Evolutionary conservation across 345 rosid species (phyloP).

Genomic region (Gossypium australe): DNA sequence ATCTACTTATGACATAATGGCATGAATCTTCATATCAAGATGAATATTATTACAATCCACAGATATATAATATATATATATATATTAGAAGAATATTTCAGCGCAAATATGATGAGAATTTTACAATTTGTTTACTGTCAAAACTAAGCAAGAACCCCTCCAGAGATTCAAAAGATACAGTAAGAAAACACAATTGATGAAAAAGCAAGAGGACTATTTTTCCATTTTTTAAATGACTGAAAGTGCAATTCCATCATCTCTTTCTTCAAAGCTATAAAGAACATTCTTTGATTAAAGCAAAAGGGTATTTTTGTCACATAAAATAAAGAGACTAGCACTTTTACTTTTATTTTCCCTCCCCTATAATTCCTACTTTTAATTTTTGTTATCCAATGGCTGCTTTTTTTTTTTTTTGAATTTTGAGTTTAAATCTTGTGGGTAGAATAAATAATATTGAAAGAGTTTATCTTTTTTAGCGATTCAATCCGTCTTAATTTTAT

Average conservation of each 20-base stretch:
- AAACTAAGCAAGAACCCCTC: no score
- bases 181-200: neutral
- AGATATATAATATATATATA: neutral
- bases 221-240: constrained; percentile 33
- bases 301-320: constrained; percentile 44
- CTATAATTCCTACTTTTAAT: constrained; percentile 34
- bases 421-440: no score
- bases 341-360: constrained; percentile 24
- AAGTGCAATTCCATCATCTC: constrained; percentile 43
- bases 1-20: neutral
- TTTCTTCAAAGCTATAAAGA: constrained; percentile 47
- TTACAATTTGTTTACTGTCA: no score
- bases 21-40: constrained; percentile 2
- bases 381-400: constrained; percentile 39
- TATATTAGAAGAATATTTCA: neutral
- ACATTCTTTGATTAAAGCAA: constrained; percentile 44
- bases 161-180: no score
- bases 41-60: neutral
- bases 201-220: constrained; percentile 33
- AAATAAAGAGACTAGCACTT: constrained; percentile 36
- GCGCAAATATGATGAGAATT: no score
- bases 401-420: neutral
- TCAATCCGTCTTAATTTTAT: no score
- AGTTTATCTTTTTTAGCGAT: no score
- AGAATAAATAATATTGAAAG: no score